Evolutionary conservation across 139 green algal species (phyloP), one percentile per base, ranked within the genome.

Genomic region (Chlorella sp.): DNA sequence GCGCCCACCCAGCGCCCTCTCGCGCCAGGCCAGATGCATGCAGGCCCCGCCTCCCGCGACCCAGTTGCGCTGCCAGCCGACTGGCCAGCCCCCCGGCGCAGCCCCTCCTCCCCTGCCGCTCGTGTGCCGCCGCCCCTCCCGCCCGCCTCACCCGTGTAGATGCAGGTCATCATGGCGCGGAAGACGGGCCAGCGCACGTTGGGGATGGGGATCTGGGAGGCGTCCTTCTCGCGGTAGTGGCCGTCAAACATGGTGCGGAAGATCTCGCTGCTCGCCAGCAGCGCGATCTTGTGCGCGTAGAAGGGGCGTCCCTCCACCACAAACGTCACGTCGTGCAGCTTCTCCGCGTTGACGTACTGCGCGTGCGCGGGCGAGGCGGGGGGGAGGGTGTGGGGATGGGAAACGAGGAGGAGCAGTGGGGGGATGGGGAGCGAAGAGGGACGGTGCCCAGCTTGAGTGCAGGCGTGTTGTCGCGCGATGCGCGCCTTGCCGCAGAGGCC

Each of bases 161-260:
- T 93, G 85, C 93, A 98, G 12, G 50, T 71, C 91, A 97, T 97
- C 91, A 97, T 97, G 71, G 85, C 81, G 79, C 97, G 86, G 73
- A 97, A 98, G 5, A 96, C 92, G 27, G 78, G 56, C 50, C 74
- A 96, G 38, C 77, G 71, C 64, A 98, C 95, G 85, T 98, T 97
- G 69, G 95, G 95, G 70, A 98, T 98, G 76, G 95, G 90, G 67
- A 98, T 97, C 50, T 63, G 79, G 62, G 71, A 79, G 5, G 91
- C 93, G 45, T 96, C 80, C 66, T 90, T 94, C 70, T 98, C 95
- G 61, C 86, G 87, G 85, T 95, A 98, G 53, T 92, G 87, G 0
- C 93, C 87, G 63, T 92, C 89, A 79, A 98, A 98, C 95, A 98
- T 98, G 56, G 92, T 93, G 17, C 87, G 77, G 87, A 98, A 98